Evolutionary conservation across 805 yeast species (phyloP).

Genomic region (Brettanomyces custersianus): DNA sequence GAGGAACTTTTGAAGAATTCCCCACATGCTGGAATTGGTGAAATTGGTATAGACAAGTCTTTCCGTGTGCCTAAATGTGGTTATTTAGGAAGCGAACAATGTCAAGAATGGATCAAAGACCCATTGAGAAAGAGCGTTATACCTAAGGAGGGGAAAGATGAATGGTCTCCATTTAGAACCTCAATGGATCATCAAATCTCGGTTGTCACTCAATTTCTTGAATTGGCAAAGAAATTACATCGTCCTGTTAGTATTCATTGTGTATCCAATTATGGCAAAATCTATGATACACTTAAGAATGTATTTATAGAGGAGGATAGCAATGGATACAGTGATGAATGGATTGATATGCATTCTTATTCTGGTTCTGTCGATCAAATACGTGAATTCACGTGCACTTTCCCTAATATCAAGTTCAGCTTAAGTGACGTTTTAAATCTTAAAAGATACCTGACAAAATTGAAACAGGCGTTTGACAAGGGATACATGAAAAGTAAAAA

Average conservation of each 20-base stretch:
- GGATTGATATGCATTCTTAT: constrained; percentile 72
- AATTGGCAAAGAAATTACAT: constrained; percentile 38
- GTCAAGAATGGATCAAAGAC: constrained; percentile 1
- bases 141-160: neutral
- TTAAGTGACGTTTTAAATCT: constrained; percentile 21
- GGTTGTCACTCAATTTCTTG: constrained; percentile 42
- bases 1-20: constrained; percentile 20
- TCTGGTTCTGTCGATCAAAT: constrained; percentile 75
- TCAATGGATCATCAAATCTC: constrained; percentile 54
- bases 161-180: constrained; percentile 34
- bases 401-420: constrained; percentile 29
- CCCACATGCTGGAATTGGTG: constrained; percentile 53
- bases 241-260: constrained; percentile 72
- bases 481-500: constrained; percentile 20
- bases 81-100: constrained; percentile 29
- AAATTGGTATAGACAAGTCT: constrained; percentile 79
- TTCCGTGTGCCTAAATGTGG: constrained; percentile 62
- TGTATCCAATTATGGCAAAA: constrained; percentile 66
- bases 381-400: constrained; percentile 33
- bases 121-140: neutral
- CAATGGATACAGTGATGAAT: constrained; percentile 18
- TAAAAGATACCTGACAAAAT: constrained; percentile 11
- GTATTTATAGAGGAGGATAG: constrained; percentile 16
- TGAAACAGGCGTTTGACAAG: constrained; percentile 13
- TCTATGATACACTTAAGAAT: constrained; percentile 32